Evolutionary conservation across 2,329 filamentous ascomycete species (phyloP).

Genomic region (Didymosphaeria variabile): DNA sequence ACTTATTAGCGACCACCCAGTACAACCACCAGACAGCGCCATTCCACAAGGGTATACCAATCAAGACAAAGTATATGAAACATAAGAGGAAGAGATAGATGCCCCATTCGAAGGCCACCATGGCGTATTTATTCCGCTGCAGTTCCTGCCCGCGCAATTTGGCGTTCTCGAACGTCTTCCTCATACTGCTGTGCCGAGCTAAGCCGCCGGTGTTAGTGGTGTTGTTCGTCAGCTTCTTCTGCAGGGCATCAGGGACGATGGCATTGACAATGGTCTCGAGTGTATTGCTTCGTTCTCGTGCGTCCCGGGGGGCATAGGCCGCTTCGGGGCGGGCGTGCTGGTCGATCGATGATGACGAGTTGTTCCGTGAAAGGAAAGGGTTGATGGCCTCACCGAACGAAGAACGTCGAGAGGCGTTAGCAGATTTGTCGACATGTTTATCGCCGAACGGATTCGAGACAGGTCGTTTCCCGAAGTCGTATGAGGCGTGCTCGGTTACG

Average conservation of each 20-base stretch:
- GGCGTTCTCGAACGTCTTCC: conserved; percentile 35
- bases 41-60: conserved; percentile 58
- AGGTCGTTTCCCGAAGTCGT: neutral
- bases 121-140: conserved; percentile 47
- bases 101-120: conserved; percentile 50
- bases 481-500: neutral
- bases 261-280: conserved; percentile 28
- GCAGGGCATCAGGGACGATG: conserved; percentile 26
- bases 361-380: conserved; percentile 14
- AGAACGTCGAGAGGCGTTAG: neutral
- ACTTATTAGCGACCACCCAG: conserved; percentile 52
- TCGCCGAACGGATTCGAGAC: conserved; percentile 2
- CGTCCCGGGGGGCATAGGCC: conserved; percentile 16
- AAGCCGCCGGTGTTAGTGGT: conserved; percentile 22
- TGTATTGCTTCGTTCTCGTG: conserved; percentile 23
- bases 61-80: conserved; percentile 58
- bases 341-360: conserved; percentile 18
- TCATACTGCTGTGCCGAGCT: conserved; percentile 25
- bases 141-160: conserved; percentile 31
- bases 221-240: conserved; percentile 28
- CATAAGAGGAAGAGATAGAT: conserved; percentile 47
- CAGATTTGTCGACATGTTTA: neutral
- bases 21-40: conserved; percentile 57
- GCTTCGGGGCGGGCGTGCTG: conserved; percentile 12
- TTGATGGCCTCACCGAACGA: neutral